Base-by-base conservation (phyloP, 208 protist genomes). In the Trypanosomatidae sp. region DNA sequence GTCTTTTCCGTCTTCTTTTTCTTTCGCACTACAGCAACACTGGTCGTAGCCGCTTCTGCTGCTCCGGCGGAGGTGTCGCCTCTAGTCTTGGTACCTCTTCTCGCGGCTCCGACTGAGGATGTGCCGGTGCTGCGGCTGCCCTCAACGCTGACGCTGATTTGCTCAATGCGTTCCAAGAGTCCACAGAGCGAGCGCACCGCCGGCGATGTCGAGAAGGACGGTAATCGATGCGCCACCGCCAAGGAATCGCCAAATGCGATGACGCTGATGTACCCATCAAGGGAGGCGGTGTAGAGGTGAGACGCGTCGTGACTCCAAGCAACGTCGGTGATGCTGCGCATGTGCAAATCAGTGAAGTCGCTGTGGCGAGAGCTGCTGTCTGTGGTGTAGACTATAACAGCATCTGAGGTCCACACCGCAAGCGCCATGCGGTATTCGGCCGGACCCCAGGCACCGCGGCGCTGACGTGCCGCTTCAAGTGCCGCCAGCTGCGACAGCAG, bases 311-410 rank as follows among this genome's bases (percentile, higher is more conserved):
- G 66, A 50, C 78, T 88, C 91, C 92, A 97, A 52, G 87, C 80
- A 8, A 97, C 86, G 44, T 97, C 92, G n/a, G 87, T 88, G 81
- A 97, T 97, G 74, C 87, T 93, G 81, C 85, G 89, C 85, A 94
- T 90, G 77, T 97, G 92, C 46, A 97, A 75, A 68, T 97, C 92
- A 13, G 90, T 94, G 74, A 90, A 95, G 81, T 95, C 92, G 74
- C 90, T 94, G 79, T 95, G 89, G 13, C 90, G 88, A n/a, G 81
- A 79, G 39, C 78, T 77, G 72, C 82, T 87, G 77, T 92, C 89
- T 6, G 87, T 97, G 13, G 92, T 95, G 89, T 94, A 97, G 12
- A 97, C 87, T 19, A 94, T 79, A 5, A 97, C 92, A 19, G 87
- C 78, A 66, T 97, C 92, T 4, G 87, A 81, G 17, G 92, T 97